Evolutionary conservation across 257 asterid species (phyloP).

Genomic region (Cinchona pubescens): DNA sequence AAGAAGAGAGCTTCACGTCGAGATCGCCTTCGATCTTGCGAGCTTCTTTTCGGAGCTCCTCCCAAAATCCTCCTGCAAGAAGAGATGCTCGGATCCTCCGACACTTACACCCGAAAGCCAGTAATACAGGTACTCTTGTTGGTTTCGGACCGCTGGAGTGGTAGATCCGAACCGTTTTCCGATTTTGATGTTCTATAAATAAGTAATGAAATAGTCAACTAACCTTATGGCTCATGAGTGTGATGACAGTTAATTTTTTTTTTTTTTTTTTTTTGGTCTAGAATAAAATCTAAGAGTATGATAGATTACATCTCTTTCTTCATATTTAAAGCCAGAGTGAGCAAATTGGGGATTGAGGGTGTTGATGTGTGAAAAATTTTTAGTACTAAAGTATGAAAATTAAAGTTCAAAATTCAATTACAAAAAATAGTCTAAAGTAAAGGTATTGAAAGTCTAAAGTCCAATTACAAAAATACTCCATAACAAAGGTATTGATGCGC

Average conservation of each 20-base stretch:
- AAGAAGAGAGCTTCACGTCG: slow-evolving; percentile 94
- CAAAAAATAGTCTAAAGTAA: too few relatives aligned
- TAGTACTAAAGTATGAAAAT: too few relatives aligned
- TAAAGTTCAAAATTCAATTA: too few relatives aligned
- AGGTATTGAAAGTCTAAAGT: too few relatives aligned
- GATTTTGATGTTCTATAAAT: background rate
- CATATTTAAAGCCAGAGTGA: too few relatives aligned
- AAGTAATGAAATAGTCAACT: background rate
- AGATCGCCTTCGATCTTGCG: slow-evolving; percentile 96
- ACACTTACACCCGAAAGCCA: slow-evolving; percentile 1
- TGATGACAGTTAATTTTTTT: slow-evolving; percentile 11
- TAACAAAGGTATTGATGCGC: too few relatives aligned
- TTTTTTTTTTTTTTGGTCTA: too few relatives aligned
- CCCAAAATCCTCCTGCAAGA: slow-evolving; percentile 99
- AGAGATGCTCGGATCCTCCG: slow-evolving; percentile 52
- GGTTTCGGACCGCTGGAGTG: slow-evolving; percentile 6
- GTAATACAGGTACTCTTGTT: background rate
- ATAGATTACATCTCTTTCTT: too few relatives aligned
- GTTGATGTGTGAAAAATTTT: too few relatives aligned
- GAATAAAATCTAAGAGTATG: too few relatives aligned
- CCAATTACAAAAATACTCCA: too few relatives aligned
- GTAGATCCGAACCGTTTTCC: background rate
- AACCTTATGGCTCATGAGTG: background rate
- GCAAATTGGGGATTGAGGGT: too few relatives aligned
- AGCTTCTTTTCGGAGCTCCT: slow-evolving; percentile 93